Percentiles rank a stretch among this genome's conserved stretches.
phyloP scores from a whole-genome alignment of 345 rosid genomes.

The Erucastrum elatum region DNA sequence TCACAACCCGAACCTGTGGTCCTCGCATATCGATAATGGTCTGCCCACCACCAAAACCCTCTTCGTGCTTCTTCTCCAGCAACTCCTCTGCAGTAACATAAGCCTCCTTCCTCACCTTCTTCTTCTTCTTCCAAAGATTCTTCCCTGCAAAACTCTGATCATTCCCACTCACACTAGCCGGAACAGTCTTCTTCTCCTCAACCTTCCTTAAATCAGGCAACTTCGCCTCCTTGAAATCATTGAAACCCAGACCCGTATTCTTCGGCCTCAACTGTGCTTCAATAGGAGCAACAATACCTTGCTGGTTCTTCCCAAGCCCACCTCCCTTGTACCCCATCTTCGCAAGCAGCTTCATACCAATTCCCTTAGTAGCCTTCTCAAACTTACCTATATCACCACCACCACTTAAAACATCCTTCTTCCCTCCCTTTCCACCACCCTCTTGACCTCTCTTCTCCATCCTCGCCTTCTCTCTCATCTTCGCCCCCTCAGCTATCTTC shows the following conservation, averaged over 20 bases:
- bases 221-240: slow-evolving; percentile 76
- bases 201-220: slow-evolving; percentile 46
- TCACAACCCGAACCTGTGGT: slow-evolving; percentile 79
- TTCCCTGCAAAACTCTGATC: slow-evolving; percentile 38
- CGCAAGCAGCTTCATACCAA: slow-evolving; percentile 79
- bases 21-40: slow-evolving; percentile 96
- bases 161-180: slow-evolving; percentile 21
- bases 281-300: slow-evolving; percentile 82
- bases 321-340: slow-evolving; percentile 94
- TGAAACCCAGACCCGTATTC: slow-evolving; percentile 89
- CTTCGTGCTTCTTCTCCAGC: slow-evolving; percentile 76
- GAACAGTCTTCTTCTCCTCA: slow-evolving; percentile 60
- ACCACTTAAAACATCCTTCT: slow-evolving; percentile 43
- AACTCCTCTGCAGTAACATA: slow-evolving; percentile 69
- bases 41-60: slow-evolving; percentile 74
- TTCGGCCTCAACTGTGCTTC: slow-evolving; percentile 91
- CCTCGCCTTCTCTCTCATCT: slow-evolving; percentile 58
- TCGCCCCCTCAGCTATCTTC: slow-evolving; percentile 72
- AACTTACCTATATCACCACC: slow-evolving; percentile 59
- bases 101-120: slow-evolving; percentile 49
- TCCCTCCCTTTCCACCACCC: slow-evolving; percentile 49
- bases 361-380: slow-evolving; percentile 80
- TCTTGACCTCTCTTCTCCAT: slow-evolving; percentile 60
- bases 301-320: slow-evolving; percentile 81
- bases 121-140: slow-evolving; percentile 75